Evolutionary conservation across 257 asterid species (phyloP), one percentile per base, ranked within the genome.

Genomic region (Solanum clarkiae): DNA sequence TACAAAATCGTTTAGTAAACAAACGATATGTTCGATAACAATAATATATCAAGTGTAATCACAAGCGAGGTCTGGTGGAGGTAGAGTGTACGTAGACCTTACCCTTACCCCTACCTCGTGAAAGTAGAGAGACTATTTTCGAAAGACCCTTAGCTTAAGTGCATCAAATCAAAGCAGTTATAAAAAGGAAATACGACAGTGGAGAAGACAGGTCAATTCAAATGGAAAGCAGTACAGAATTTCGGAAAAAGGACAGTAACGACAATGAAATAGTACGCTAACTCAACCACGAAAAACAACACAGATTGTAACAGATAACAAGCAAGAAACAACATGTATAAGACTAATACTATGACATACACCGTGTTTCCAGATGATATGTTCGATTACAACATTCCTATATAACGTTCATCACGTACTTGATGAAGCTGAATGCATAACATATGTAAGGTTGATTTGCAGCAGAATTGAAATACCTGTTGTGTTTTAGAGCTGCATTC

Each of bases 401-500:
- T 7, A 36, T 32, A 69, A 32, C 36, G 36, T 32, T 32, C 36
- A 32, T 32, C 36, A 32, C 36, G 36, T 32, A 32, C 36, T 32
- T 32, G 66, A 59, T n/a, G 66, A n/a, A n/a, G 66, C 66, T 0
- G 66, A n/a, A 59, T n/a, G 24, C 26, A 44, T 70, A 9, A 44
- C 12, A 42, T 59, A 10, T n/a, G 5, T 9, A 80, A 36, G 82
- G 45, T 70, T n/a, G 24, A 4, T 63, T 53, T 51, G 10, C 68
- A 66, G 84, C 7, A 70, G 4, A 51, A 10, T 66, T 12, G 49
- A 49, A 68, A 6, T 81, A 96, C 99, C 98, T 94, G 99, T 80
- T 96, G 99, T 83, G 99, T 96, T 92, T 93, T 96, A 74, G 99
- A 96, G 95, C 99, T 96, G 92, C 99, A 94, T 84, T 96, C 98